Base-by-base conservation (phyloP, 192 early-diverging fungal genomes). In the Diversispora eburnea region DNA sequence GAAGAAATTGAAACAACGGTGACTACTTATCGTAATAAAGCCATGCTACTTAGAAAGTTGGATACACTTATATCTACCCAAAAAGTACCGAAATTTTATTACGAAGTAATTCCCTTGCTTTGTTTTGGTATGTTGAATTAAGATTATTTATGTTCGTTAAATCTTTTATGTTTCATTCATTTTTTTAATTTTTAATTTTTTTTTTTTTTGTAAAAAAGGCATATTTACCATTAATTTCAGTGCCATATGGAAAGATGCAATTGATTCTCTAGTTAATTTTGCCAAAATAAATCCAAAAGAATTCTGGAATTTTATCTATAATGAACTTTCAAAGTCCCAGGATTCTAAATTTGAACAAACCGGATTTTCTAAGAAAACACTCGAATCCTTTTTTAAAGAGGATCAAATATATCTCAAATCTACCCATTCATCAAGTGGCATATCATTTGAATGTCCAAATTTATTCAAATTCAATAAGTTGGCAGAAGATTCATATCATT, bases 221-320 rank as follows among this genome's bases (percentile, higher is more conserved):
- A 80, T 92, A 49, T 84, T 95, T 46, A 89, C 90, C 12, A 85
- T 92, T 49, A 94, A 94, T 76, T 92, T 98, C 60, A 88, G 87
- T 41, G 88, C 91, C 6, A 73, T 98, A 17, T 97, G 94, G 93
- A 76, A 90, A 8, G 92, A 95, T 71, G 89, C 85, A 13, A 88
- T 82, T 17, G 84, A 82, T 52, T 77, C 86, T 42, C 75, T 94
- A 56, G 78, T 78, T 7, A 79, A 81, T 41, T 77, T 89, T 22
- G 81, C 90, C 2, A 78, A 79, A 19, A 67, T 83, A 19, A 68
- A 89, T 58, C 77, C 82, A 4, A 80, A 84, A 4, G 75, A 85
- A 46, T 87, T 89, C 69, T 94, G 94, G 92, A 65, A 75, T 19
- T 69, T 86, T 3, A 62, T 85, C 8, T 88, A 87, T 81, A 77